Conservation (phyloP, 2,329 filamentous ascomycete species). For the Sporothrix inflata region DNA sequence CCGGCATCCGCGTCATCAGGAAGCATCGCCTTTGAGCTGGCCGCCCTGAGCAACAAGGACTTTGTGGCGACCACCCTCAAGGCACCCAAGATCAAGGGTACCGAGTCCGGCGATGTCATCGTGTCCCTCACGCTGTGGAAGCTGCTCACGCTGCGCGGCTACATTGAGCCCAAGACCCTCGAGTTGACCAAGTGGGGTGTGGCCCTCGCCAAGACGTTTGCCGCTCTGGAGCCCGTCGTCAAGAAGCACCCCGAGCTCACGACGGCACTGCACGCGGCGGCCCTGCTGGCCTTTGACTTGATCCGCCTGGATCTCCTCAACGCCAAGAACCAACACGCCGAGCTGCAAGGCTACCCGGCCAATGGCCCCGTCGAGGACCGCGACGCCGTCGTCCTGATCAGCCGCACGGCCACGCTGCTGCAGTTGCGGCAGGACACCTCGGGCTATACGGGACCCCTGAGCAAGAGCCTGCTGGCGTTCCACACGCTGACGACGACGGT, state of each 20-base stretch:
- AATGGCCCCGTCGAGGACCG: slow-evolving; percentile 72
- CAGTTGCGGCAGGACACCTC: slow-evolving; percentile 81
- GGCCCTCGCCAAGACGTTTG: slow-evolving; percentile 71
- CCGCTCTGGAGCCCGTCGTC: slow-evolving; percentile 60
- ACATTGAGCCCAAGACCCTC: slow-evolving; percentile 73
- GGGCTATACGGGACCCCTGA: slow-evolving; percentile 92
- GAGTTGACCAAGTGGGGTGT: slow-evolving; percentile 82
- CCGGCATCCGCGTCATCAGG: slow-evolving; percentile 41
- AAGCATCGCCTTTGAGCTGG: slow-evolving; percentile 62
- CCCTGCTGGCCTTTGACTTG: slow-evolving; percentile 83
- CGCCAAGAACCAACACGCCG: slow-evolving; percentile 61
- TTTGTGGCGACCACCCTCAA: slow-evolving; percentile 72
- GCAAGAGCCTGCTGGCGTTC: slow-evolving; percentile 85
- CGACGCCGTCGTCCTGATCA: slow-evolving; percentile 77
- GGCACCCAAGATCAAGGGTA: slow-evolving; percentile 56
- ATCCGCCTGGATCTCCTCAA: slow-evolving; percentile 79
- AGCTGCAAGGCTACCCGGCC: slow-evolving; percentile 59
- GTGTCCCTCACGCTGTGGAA: slow-evolving; percentile 78
- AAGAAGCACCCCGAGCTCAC: slow-evolving; percentile 50
- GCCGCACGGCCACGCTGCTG: slow-evolving; percentile 80
- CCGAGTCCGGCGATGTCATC: slow-evolving; percentile 68
- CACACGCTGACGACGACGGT: slow-evolving; percentile 81
- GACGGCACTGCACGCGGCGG: slow-evolving; percentile 69
- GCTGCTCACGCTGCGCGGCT: slow-evolving; percentile 86
- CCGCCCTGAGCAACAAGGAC: slow-evolving; percentile 68